phyloP scores from a whole-genome alignment of 768 basidiomycete species.

The Mycena chlorophos region DNA sequence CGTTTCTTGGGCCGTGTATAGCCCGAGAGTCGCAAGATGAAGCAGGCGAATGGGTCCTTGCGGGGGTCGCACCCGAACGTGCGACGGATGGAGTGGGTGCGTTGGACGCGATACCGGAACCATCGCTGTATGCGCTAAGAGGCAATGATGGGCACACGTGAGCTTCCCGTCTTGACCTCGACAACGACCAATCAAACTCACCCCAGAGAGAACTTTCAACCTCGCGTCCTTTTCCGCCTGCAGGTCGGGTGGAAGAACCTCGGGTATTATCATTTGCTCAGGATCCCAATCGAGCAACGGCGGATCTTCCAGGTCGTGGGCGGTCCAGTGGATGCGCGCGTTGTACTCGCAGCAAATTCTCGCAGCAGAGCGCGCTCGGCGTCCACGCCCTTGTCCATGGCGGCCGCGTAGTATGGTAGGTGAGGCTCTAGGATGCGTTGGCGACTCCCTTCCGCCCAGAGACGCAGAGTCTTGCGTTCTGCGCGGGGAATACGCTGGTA shows the following conservation, averaged over 20 bases:
- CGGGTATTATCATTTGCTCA: background rate
- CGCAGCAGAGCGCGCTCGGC: background rate
- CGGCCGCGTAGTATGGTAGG: background rate
- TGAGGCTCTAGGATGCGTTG: conserved; percentile 3
- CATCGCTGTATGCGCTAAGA: conserved; percentile 9
- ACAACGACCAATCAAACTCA: background rate
- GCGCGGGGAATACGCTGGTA: background rate
- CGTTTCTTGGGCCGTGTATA: background rate
- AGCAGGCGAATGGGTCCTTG: background rate
- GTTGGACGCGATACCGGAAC: conserved; percentile 7
- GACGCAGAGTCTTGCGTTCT: background rate
- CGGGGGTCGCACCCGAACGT: background rate
- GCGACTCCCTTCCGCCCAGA: conserved; percentile 5
- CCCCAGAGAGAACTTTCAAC: background rate
- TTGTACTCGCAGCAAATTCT: conserved; percentile 3
- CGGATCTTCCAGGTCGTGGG: conserved; percentile 4
- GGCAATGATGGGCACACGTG: background rate
- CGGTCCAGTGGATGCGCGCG: background rate
- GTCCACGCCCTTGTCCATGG: background rate
- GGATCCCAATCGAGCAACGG: background rate
- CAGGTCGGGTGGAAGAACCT: background rate
- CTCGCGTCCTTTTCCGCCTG: background rate
- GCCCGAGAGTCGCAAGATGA: background rate
- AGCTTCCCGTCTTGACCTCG: background rate
- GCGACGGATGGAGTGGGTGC: background rate